Evolutionary conservation across 2,329 filamentous ascomycete species (phyloP), one percentile per base, ranked within the genome.

Genomic region (Neospermospora avenae): DNA sequence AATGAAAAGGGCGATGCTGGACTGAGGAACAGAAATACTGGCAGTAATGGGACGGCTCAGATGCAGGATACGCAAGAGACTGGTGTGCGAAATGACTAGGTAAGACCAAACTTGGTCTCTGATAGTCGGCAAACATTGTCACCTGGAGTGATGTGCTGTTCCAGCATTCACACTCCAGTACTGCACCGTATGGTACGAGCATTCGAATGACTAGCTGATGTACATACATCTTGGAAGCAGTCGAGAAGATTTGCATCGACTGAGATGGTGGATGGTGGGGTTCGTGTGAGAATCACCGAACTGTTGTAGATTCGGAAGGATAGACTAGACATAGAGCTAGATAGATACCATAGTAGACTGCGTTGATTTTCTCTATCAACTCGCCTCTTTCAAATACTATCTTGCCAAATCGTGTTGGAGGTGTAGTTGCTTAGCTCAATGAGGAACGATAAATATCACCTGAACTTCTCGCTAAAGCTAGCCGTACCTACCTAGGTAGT

Each of bases 81-180:
- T 28, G 61, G 61, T 13, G 57, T 63, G 8, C 48, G 53, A 25
- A 65, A 63, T 20, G 61, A 63, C 34, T 65, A 62, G 45, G 16
- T 59, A 53, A 62, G 53, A 37, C 14, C 4, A n/a, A n/a, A n/a
- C n/a, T 56, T 20, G 6, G 35, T 28, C 41, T 37, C 11, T 22
- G 4, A 42, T 18, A 16, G 10, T 14, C 25, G 24, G 48, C 14
- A 41, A 39, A 35, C 11, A 24, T 28, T n/a, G 4, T 52, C 8
- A 25, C 20, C 25, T 16, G 5, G 14, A 11, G 44, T n/a, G 14
- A 16, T 28, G 16, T n/a, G 14, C 22, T 28, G 16, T 13, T 34
- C 8, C 6, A 18, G 25, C 28, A 53, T 24, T 24, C 24, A 18
- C 41, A 41, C 34, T 53, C 37, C 34, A 24, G 10, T 25, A 14